Evolutionary conservation across 129 eudicot species (phyloP), one percentile per base, ranked within the genome.

Genomic region (Mikania micrantha): DNA sequence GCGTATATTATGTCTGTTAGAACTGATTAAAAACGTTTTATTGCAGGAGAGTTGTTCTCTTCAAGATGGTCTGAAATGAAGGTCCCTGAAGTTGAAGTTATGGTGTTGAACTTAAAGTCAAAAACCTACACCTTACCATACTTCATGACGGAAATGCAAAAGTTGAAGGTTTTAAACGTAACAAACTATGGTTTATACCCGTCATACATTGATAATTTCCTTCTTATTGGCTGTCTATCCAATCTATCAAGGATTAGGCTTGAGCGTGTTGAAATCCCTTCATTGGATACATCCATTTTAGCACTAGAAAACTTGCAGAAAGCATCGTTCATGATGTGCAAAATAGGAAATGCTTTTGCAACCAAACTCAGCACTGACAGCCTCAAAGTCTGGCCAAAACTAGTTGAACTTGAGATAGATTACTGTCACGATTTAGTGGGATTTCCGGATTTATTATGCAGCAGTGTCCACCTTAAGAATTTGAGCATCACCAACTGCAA

Each of bases 101-200:
- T 79, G 52, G 59, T 85, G 31, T 44, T 82, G 58, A 85, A 85
- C 83, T 66, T 80, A 25, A 44, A 39, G 60, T 34, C 83, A 60
- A 58, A 36, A 22, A 36, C 60, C 62, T 85, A 82, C 77, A 21
- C 66, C 13, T 64, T 82, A 58, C 88, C 91, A 28, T 32, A 31
- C 5, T 85, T 85, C 67, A 36, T 80, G 49, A 31, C 10, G 31
- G 57, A 36, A 41, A 79, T 73, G 85, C 49, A 60, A 38, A 70
- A 77, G 16, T 7, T 85, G 24, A 79, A 74, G 67, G 67, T 82
- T 63, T 48, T 85, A 31, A 70, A 79, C 32, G 42, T 82, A 72
- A 77, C 83, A 63, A 85, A 77, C 76, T 54, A 85, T 58, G 87
- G 83, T 28, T 66, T 61, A 64, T 63, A 28, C 40, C 72, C 79